These are phyloP conservation scores for Ascodesmis nigricans DNA, from an alignment of 495 filamentous ascomycete genomes.

Conservation along the genomic window DNA sequence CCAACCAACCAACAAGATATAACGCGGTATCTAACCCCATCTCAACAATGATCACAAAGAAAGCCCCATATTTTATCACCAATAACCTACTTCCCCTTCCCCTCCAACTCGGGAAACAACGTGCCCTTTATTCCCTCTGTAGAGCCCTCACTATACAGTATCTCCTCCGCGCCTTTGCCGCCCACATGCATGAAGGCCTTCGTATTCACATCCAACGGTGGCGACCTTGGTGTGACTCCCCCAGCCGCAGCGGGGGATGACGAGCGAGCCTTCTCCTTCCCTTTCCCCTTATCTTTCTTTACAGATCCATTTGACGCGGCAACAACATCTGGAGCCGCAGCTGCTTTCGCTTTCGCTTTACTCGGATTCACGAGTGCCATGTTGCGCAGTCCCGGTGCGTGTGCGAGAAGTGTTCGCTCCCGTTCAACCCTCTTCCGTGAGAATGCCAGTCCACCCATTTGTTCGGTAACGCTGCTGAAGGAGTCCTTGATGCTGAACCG, in stretches of 20 bases:
- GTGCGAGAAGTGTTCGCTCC: slow-evolving; percentile 58
- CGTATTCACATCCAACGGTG: slow-evolving; percentile 9
- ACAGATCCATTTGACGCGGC: slow-evolving; percentile 27
- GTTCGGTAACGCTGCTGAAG: slow-evolving; percentile 76
- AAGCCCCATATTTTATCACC: too few species aligned
- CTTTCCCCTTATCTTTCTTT: slow-evolving; percentile 36
- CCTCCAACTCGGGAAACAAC: too few species aligned
- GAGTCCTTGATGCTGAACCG: slow-evolving; percentile 46
- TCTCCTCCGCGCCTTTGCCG: slow-evolving; percentile 19
- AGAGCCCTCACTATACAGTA: slow-evolving; percentile 10
- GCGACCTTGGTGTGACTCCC: background rate
- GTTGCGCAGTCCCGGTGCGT: slow-evolving; percentile 34
- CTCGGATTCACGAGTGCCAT: slow-evolving; percentile 56
- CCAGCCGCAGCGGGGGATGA: too few species aligned
- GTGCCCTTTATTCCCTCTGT: too few species aligned
- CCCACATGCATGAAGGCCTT: slow-evolving; percentile 20
- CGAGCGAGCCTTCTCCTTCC: slow-evolving; percentile 36
- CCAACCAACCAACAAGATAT: too few species aligned
- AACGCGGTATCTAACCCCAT: too few species aligned
- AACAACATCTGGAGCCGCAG: slow-evolving; percentile 13
- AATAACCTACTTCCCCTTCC: too few species aligned
- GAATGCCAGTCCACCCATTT: slow-evolving; percentile 62
- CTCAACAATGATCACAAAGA: too few species aligned
- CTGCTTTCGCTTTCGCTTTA: slow-evolving; percentile 14
- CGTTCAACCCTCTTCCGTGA: slow-evolving; percentile 53